A percentile compares a stretch with the other conserved stretches of the same genome.
Evolutionary conservation across 2,329 filamentous ascomycete species (phyloP).

Genomic region (Ceratocystis alfenasii): DNA sequence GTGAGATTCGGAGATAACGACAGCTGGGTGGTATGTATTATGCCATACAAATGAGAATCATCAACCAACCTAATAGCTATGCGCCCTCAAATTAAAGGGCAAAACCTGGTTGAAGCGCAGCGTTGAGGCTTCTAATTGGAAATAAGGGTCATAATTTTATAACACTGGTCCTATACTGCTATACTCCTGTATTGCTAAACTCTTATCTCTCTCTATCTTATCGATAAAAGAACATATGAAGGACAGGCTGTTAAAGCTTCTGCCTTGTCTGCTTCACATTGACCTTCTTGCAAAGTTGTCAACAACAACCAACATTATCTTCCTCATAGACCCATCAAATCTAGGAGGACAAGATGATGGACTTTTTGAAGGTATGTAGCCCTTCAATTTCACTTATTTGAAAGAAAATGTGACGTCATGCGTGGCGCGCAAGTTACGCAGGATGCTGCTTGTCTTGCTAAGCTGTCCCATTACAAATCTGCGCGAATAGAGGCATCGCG

Average conservation of each 20-base stretch:
- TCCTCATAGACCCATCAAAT: conserved; percentile 3
- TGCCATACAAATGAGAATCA: too few species aligned
- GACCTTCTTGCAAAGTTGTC: background rate
- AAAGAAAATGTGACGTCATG: conserved; percentile 12
- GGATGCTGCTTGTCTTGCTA: background rate
- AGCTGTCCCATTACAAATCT: background rate
- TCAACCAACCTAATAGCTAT: too few species aligned
- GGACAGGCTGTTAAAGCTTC: conserved; percentile 10
- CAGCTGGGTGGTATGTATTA: too few species aligned
- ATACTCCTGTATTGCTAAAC: background rate
- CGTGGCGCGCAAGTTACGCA: background rate
- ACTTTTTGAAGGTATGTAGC: conserved; percentile 20
- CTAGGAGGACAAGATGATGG: conserved; percentile 20
- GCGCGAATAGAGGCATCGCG: background rate
- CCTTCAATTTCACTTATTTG: background rate
- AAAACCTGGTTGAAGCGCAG: background rate
- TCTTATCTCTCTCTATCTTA: background rate
- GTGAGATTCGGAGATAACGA: too few species aligned
- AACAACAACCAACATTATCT: conserved; percentile 6
- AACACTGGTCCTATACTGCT: too few species aligned
- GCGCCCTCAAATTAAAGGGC: too few species aligned
- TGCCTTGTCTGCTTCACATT: background rate
- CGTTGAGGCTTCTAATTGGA: background rate
- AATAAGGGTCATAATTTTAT: background rate
- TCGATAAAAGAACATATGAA: conserved; percentile 7